These are phyloP conservation scores for Cyanidiococcus yangmingshanensis DNA, from an alignment of 23 red algal species.

Conservation along the genomic window DNA sequence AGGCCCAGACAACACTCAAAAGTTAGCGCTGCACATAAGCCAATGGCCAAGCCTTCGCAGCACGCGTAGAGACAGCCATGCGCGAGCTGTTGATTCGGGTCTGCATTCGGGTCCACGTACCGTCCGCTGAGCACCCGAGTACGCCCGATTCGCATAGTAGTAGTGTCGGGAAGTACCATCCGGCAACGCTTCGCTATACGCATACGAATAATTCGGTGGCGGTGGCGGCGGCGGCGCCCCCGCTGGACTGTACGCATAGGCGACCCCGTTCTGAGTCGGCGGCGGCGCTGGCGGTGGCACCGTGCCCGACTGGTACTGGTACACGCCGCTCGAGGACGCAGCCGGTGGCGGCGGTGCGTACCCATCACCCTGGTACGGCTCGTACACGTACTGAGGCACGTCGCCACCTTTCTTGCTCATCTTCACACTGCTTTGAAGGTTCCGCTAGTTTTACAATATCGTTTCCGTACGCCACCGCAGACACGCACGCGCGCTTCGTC, in stretches of 20 bases:
- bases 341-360: neutral
- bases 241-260: conserved; percentile 4
- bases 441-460: too few species aligned
- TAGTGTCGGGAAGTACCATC: conserved; percentile 13
- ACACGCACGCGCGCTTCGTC: too few species aligned
- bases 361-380: neutral
- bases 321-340: neutral
- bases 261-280: neutral
- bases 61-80: conserved; percentile 3
- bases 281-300: neutral
- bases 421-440: too few species aligned
- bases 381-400: conserved; percentile 17
- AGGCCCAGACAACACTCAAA: conserved; percentile 1
- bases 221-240: conserved; percentile 16
- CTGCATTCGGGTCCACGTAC: neutral
- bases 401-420: conserved; percentile 15
- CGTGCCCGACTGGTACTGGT: neutral
- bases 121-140: neutral
- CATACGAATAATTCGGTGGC: neutral
- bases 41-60: conserved; percentile 9
- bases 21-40: neutral
- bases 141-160: neutral
- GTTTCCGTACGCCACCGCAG: too few species aligned
- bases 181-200: neutral
- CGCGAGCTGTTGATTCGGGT: neutral